These are phyloP conservation scores for Exsudoporus frostii DNA, from an alignment of 768 basidiomycete genomes.

Conservation along the genomic window DNA sequence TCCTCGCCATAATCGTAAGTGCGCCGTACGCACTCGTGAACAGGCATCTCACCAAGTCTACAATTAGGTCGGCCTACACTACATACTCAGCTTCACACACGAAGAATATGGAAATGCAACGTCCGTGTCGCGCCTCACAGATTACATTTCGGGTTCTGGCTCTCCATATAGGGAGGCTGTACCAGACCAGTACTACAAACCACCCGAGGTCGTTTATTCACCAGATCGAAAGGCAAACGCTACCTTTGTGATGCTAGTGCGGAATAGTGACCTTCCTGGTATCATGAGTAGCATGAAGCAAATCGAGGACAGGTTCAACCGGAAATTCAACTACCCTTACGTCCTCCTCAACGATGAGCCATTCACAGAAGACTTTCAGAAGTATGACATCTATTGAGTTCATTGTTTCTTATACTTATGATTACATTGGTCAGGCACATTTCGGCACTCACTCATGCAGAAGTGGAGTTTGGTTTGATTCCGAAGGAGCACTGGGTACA, in stretches of 20 bases:
- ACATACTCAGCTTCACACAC: slow-evolving; percentile 41
- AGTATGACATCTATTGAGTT: slow-evolving; percentile 33
- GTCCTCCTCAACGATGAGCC: slow-evolving; percentile 86
- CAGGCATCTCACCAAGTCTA: slow-evolving; percentile 7
- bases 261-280: slow-evolving; percentile 60
- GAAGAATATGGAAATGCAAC: slow-evolving; percentile 42
- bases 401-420: slow-evolving; percentile 6
- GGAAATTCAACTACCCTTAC: slow-evolving; percentile 76
- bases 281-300: slow-evolving; percentile 65
- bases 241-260: slow-evolving; percentile 74
- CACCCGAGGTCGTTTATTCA: slow-evolving; percentile 33
- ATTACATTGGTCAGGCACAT: slow-evolving; percentile 27
- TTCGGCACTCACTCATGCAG: slow-evolving; percentile 26
- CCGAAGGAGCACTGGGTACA: slow-evolving; percentile 72
- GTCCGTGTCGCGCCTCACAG: slow-evolving; percentile 33
- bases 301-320: slow-evolving; percentile 87
- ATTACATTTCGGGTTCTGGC: slow-evolving; percentile 18
- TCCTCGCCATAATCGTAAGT: slow-evolving; percentile 46
- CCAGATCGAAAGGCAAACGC: slow-evolving; percentile 74
- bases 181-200: slow-evolving; percentile 55
- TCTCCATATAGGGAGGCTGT: slow-evolving; percentile 59
- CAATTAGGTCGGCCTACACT: slow-evolving; percentile 38
- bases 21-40: not conserved
- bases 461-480: slow-evolving; percentile 59
- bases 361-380: slow-evolving; percentile 74